These are phyloP conservation scores for Diaporthe nobilis DNA, from an alignment of 2,329 filamentous ascomycete species.

Conservation along the genomic window DNA sequence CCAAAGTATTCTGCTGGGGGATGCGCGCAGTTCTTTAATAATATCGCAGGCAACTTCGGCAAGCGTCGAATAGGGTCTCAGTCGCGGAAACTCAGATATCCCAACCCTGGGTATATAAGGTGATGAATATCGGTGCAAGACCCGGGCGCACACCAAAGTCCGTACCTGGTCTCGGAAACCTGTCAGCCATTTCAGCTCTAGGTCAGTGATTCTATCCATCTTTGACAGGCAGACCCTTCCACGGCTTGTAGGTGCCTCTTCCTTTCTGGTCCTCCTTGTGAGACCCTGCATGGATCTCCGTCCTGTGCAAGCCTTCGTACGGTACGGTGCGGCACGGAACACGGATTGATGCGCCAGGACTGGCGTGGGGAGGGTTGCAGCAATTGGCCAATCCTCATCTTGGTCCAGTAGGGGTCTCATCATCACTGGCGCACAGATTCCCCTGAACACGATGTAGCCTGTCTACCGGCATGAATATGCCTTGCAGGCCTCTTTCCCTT, in stretches of 20 bases:
- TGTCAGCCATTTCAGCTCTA: constrained; percentile 32
- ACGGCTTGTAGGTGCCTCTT: not conserved
- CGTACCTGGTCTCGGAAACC: constrained; percentile 33
- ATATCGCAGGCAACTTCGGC: constrained; percentile 19
- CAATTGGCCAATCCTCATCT: constrained; percentile 29
- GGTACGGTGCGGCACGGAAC: constrained; percentile 20
- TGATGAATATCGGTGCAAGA: not conserved
- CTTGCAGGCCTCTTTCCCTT: not conserved
- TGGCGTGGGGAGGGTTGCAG: constrained; percentile 28
- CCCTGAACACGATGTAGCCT: constrained; percentile 16
- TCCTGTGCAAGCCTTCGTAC: constrained; percentile 13
- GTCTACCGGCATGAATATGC: constrained; percentile 18
- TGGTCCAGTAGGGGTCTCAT: constrained; percentile 20
- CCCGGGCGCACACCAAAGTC: constrained; percentile 1
- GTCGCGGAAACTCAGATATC: not conserved
- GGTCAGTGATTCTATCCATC: constrained; percentile 10
- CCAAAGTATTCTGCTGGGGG: constrained; percentile 6
- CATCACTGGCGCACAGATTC: constrained; percentile 6
- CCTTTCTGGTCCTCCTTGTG: not conserved
- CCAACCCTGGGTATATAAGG: constrained; percentile 28
- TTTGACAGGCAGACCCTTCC: constrained; percentile 14
- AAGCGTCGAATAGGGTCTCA: not conserved
- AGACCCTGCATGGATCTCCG: constrained; percentile 18
- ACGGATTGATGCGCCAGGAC: not conserved
- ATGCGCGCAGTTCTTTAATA: constrained; percentile 19